These are phyloP conservation scores for Colletotrichum destructivum DNA, from an alignment of 2,329 filamentous ascomycete species.

Conservation along the genomic window DNA sequence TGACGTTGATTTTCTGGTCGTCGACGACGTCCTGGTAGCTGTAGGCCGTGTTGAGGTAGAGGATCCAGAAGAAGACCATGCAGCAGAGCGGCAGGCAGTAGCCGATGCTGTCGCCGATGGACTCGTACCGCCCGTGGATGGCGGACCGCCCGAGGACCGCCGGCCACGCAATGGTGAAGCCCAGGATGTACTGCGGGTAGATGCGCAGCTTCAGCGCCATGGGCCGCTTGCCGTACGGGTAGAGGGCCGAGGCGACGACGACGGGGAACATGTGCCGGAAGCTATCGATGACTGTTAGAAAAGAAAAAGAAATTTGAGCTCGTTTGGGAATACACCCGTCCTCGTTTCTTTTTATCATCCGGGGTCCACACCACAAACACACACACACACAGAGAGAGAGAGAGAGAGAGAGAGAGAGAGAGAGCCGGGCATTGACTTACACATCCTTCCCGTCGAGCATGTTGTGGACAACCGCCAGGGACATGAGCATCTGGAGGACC, in stretches of 20 bases:
- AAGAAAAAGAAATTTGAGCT: rapidly evolving
- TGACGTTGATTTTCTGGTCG: conserved; percentile 46
- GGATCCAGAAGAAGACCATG: conserved; percentile 48
- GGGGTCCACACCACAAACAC: too few species aligned
- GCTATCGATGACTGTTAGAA: conserved; percentile 30
- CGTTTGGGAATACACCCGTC: too few species aligned
- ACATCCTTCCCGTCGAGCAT: conserved; percentile 38
- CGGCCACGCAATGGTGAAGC: conserved; percentile 46
- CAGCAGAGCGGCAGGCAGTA: conserved; percentile 46
- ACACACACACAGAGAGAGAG: too few species aligned
- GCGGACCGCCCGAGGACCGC: conserved; percentile 45
- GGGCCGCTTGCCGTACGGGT: conserved; percentile 46
- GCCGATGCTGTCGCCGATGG: conserved; percentile 41
- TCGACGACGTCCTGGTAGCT: conserved; percentile 47
- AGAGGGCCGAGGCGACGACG: conserved; percentile 43
- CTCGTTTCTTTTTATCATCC: too few species aligned
- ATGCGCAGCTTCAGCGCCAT: conserved; percentile 42
- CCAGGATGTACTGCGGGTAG: conserved; percentile 47
- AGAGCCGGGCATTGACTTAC: neutral
- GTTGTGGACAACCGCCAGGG: conserved; percentile 32
- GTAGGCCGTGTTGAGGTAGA: conserved; percentile 47
- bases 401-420: too few species aligned
- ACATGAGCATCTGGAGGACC: conserved; percentile 33
- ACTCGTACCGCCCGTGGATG: conserved; percentile 42
- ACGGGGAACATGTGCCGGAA: conserved; percentile 45